Evolutionary conservation across 78 protist genomes (phyloP), one percentile per base, ranked within the genome.

Genomic region (Guillardia theta): DNA sequence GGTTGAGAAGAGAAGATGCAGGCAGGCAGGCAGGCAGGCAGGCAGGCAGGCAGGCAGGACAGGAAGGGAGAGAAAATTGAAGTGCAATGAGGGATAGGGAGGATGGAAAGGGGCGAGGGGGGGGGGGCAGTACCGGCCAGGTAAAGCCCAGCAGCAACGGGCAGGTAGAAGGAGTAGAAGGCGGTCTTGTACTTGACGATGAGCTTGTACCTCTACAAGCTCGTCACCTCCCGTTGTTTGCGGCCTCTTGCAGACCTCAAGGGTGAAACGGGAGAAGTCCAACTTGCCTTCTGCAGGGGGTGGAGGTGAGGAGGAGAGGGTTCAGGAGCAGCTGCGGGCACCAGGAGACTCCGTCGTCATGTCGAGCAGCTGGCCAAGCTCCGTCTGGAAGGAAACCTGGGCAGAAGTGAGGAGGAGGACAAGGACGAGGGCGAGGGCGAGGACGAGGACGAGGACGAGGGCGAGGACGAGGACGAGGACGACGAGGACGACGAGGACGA

Each of bases 121-220:
- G 10, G 30, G 58, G 15, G 15, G 58, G 10, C 58, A 10, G 6
- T 76, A 46, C 98, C 98, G 5, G 96, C 93, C 87, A 98, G 58
- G 80, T 95, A 36, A 97, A 98, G 95, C 10, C 98, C 99, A 12
- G 88, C 6, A 0, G 98, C 98, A 39, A 98, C 97, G 39, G 99
- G 99, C 41, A 99, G 95, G 78, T 97, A 98, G 96, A 98, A 98
- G 19, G 99, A 97, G 96, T 99, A 99, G 95, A 93, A 97, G 33
- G 99, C 98, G 0, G 99, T 99, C 96, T 99, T 99, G 97, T 98
- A 97, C 77, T 96, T 98, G 78, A 98, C 99, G 94, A 99, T 98
- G 70, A 45, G 64, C 90, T 93, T 83, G 95, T 98, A 97, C 36
- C 44, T 22, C 15, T 80, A 41, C 92, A 33, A 15, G 44, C 44